These are phyloP conservation scores for Leccinum longicurvipes DNA, from an alignment of 768 basidiomycete genomes.

Conservation along the genomic window DNA sequence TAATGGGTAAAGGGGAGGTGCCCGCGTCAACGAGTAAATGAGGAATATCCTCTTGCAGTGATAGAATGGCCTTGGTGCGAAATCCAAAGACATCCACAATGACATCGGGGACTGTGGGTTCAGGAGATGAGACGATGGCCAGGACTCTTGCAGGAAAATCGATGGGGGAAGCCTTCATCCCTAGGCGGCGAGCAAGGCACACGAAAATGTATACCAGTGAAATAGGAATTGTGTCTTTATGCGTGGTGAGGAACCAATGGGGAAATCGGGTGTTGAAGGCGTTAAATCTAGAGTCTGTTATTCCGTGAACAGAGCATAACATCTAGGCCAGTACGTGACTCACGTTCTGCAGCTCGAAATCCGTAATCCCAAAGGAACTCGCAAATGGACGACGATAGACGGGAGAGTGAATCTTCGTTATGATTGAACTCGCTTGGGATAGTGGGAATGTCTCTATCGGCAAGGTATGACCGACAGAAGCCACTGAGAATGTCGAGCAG, in stretches of 20 bases:
- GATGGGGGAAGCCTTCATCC: conserved; percentile 49
- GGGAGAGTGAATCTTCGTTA: conserved; percentile 25
- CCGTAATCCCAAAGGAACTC: conserved; percentile 48
- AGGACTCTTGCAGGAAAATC: conserved; percentile 57
- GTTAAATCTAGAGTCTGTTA: conserved; percentile 38
- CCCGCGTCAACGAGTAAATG: conserved; percentile 27
- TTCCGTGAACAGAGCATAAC: not conserved
- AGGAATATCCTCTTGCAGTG: conserved; percentile 37
- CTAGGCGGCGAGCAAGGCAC: conserved; percentile 48
- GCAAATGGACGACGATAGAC: conserved; percentile 44
- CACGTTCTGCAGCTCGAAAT: conserved; percentile 43
- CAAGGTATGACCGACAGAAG: conserved; percentile 40
- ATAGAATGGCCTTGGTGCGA: conserved; percentile 30
- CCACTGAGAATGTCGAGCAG: conserved; percentile 39
- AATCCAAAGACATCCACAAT: conserved; percentile 50
- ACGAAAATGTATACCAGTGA: conserved; percentile 59
- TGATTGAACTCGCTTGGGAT: conserved; percentile 31
- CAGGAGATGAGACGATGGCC: conserved; percentile 43
- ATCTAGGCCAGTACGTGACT: conserved; percentile 10
- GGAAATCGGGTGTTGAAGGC: conserved; percentile 55
- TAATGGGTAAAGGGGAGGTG: conserved; percentile 16
- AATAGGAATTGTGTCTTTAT: conserved; percentile 54
- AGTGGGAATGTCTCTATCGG: conserved; percentile 23
- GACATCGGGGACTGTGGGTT: conserved; percentile 34
- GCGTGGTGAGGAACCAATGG: conserved; percentile 49